Base-by-base conservation (phyloP, 495 filamentous ascomycete genomes). In the Penicillium desertorum region DNA sequence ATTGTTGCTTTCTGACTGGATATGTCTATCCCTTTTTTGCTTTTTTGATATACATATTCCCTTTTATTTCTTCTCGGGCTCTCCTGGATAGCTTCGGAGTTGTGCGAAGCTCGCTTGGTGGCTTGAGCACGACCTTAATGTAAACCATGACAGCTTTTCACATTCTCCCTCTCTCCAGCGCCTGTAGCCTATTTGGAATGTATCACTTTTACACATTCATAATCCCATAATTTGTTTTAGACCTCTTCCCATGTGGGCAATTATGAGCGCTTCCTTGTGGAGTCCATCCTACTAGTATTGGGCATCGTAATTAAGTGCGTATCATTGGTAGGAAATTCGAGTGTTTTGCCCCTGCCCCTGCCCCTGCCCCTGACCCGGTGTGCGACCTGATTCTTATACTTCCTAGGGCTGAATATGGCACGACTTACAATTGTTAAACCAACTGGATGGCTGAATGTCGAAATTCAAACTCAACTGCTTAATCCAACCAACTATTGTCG, bases 81-180 rank as follows among this genome's bases (percentile, higher is more conserved):
- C 70, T 34, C 59, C 66, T 65, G 71, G 68, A 71, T 71, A 71
- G 71, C 73, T 72, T 72, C 66, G 72, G 69, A 71, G 69, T 68
- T 68, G 66, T 67, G 71, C 65, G 72, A 74, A 72, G 72, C 74
- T 55, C 53, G 63, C 64, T 73, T 71, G 71, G 69, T 71, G 64
- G 71, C 72, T 70, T 75, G 69, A 68, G 69, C 72, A 75, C 69
- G 74, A 76, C 54, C 68, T 70, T 72, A 73, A 76, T 75, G 74
- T 76, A 76, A 76, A 70, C 72, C 71, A 73, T 75, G 71, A 76
- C 71, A 63, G 71, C 68, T 71, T 73, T 70, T 65, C 67, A 67
- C 57, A 30, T 57, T 59, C 51, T 53, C 55, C 43, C 57, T 61
- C 51, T 64, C 57, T 71, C 62, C 66, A 74, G 68, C 61, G 55